These are phyloP conservation scores for Funneliformis mosseae DNA, from an alignment of 192 early-diverging fungal species.

Conservation along the genomic window DNA sequence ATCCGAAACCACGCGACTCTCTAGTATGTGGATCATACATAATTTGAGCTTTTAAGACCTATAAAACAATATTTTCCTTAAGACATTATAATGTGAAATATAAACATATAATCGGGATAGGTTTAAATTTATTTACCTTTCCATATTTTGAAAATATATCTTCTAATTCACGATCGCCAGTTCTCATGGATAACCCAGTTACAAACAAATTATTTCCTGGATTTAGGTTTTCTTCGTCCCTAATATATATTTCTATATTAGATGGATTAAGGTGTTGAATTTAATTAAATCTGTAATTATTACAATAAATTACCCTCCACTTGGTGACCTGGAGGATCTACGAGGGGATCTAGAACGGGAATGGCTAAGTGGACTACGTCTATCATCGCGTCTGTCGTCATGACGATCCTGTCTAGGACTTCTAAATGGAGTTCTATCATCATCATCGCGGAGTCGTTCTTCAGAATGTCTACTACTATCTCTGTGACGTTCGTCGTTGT, in stretches of 20 bases:
- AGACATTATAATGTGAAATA: background rate
- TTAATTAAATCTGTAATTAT: background rate
- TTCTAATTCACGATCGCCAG: slow-evolving; percentile 66
- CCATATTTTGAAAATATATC: slow-evolving; percentile 72
- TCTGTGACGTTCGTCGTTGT: slow-evolving; percentile 19
- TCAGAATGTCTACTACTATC: slow-evolving; percentile 1
- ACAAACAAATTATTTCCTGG: slow-evolving; percentile 78
- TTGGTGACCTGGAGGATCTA: slow-evolving; percentile 14
- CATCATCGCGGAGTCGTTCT: slow-evolving; percentile 31
- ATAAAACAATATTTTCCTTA: background rate
- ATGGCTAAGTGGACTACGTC: background rate
- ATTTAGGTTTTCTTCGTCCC: slow-evolving; percentile 50
- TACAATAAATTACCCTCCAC: background rate
- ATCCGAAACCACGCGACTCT: slow-evolving; percentile 88
- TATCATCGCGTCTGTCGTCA: slow-evolving; percentile 18
- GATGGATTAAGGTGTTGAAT: background rate
- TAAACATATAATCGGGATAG: background rate
- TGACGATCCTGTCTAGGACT: slow-evolving; percentile 16
- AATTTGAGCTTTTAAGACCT: slow-evolving; percentile 70
- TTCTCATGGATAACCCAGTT: slow-evolving; percentile 63
- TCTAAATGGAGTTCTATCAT: background rate
- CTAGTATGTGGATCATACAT: slow-evolving; percentile 81
- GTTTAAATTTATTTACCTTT: slow-evolving; percentile 50
- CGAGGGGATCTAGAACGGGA: slow-evolving; percentile 8
- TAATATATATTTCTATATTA: background rate